Base-by-base conservation (phyloP, 192 early-diverging fungal species). In the Backusella luteola region DNA sequence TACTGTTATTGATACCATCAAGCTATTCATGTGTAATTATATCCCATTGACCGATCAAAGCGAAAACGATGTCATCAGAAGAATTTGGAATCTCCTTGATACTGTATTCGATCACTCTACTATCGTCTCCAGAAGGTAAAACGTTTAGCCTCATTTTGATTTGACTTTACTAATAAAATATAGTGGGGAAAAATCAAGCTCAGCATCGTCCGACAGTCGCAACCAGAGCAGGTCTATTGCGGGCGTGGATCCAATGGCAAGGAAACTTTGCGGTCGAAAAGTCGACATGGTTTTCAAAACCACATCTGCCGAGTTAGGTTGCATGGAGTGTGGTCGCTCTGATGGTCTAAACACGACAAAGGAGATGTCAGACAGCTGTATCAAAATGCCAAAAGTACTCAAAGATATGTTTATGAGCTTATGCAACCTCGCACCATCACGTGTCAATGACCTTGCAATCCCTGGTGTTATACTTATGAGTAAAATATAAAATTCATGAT, bases 21-120 rank as follows among this genome's bases (percentile, higher is more conserved):
- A 67, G 11, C 66, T 67, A 32, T 35, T 67, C 34, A 67, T 67
- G 34, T 67, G 14, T 4, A 67, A 67, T 32, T 67, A 67, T 67
- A 19, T 67, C 66, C 34, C 66, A 35, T 34, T 67, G 14, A 34
- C 32, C 3, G 35, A 67, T 34, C 34, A 34, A 67, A 35, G 32
- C 17, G 66, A 67, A 67, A 34, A 14, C 15, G 66, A 34, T 67
- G 34, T 67, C 8, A 32, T 67, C 29, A 19, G 66, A 32, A 32
- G 66, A 19, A 38, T 67, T 34, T 67, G 34, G 34, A 35, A 2
- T 6, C 34, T 36, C 29, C 29, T 35, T 17, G 66, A 67, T 34
- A 29, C 32, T 9, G 21, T 66, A 34, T 66, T 66, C 29, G 63
- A 66, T 26, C 32, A 66, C 21, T 29, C 32, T 1, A 66, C n/a